These are phyloP conservation scores for Blastocystis sp. DNA, from an alignment of 352 stramenopile species.

Conservation along the genomic window DNA sequence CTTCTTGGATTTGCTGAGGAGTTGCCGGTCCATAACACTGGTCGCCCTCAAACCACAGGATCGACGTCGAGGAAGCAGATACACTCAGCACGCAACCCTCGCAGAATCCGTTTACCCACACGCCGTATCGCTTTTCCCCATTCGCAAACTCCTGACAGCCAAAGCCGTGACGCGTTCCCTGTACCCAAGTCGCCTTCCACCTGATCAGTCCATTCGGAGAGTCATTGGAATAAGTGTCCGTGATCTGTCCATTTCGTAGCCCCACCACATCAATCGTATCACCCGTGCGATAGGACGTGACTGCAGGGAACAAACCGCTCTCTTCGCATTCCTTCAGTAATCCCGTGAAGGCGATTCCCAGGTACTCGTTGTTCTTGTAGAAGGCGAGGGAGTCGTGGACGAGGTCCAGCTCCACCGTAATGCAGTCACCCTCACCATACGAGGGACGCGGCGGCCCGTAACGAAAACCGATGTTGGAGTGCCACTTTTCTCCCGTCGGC, in stretches of 20 bases:
- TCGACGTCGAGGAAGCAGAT: neutral
- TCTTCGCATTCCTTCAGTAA: neutral
- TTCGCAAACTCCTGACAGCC: neutral
- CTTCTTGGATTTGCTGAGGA: neutral
- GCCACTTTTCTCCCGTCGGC: conserved; percentile 52
- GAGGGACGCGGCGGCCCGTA: conserved; percentile 47
- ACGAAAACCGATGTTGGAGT: conserved; percentile 16
- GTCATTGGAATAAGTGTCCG: neutral
- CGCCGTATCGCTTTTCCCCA: neutral
- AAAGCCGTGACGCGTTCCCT: conserved; percentile 43
- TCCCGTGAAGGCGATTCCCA: conserved; percentile 26
- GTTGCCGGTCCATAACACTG: neutral
- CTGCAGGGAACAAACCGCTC: conserved; percentile 14
- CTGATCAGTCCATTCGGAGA: neutral
- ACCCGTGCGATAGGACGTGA: conserved; percentile 41
- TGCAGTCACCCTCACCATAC: neutral
- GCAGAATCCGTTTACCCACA: neutral
- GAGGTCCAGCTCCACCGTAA: conserved; percentile 50
- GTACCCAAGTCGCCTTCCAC: neutral
- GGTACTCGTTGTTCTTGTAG: conserved; percentile 49
- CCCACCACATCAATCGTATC: neutral
- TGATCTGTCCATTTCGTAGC: conserved; percentile 4
- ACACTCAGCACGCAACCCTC: neutral
- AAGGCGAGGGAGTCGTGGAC: neutral
- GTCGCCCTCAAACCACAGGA: neutral